These are phyloP conservation scores for Penicillium manginii DNA, from an alignment of 495 filamentous ascomycete species.

Conservation along the genomic window DNA sequence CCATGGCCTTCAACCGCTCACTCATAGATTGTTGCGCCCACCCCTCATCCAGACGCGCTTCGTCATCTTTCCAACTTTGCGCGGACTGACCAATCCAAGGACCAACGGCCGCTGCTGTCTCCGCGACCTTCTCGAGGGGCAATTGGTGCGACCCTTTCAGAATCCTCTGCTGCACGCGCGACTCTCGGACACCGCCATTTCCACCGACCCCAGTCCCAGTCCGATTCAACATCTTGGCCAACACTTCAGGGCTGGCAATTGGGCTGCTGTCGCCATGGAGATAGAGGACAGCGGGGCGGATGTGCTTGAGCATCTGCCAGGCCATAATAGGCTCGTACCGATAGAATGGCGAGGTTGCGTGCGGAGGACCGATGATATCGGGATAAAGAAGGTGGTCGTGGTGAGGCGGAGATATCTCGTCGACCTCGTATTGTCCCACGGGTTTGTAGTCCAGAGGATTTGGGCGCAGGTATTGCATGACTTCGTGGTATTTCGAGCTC, in stretches of 20 bases:
- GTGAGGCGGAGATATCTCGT: conserved; percentile 1
- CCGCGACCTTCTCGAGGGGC: conserved; percentile 64
- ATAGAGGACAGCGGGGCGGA: conserved; percentile 69
- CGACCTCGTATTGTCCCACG: background rate
- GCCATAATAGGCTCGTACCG: conserved; percentile 44
- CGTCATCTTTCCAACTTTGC: conserved; percentile 11
- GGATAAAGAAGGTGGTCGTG: conserved; percentile 13
- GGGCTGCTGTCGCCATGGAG: conserved; percentile 54
- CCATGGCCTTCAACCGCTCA: conserved; percentile 7
- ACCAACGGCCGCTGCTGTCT: conserved; percentile 38
- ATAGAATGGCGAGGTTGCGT: conserved; percentile 45
- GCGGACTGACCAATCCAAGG: conserved; percentile 11
- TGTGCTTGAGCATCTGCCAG: conserved; percentile 17
- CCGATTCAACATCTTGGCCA: conserved; percentile 20
- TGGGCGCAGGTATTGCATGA: conserved; percentile 48
- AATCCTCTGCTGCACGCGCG: conserved; percentile 61
- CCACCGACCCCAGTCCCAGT: conserved; percentile 35
- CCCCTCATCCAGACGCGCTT: conserved; percentile 4
- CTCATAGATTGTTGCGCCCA: conserved; percentile 6
- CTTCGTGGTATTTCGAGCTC: conserved; percentile 54
- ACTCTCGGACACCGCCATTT: conserved; percentile 41
- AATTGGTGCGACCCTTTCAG: conserved; percentile 67
- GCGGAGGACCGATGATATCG: conserved; percentile 38
- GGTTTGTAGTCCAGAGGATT: conserved; percentile 21
- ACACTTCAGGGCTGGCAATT: conserved; percentile 43